Evolutionary conservation across 371 early-diverging fungal species (phyloP).

Genomic region (Mucor sp.): DNA sequence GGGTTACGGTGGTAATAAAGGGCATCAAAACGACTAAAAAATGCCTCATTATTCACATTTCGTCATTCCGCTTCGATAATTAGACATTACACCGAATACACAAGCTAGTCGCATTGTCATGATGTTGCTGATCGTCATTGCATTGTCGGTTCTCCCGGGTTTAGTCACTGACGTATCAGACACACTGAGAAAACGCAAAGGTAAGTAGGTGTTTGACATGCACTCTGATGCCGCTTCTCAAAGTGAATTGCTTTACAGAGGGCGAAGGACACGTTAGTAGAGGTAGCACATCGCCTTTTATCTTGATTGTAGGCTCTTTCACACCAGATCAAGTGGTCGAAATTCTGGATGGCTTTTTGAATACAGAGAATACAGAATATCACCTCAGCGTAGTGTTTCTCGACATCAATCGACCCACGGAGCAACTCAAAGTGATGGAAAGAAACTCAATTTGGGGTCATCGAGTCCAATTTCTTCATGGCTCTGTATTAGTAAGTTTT

Average conservation of each 20-base stretch:
- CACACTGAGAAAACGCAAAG: conserved; percentile 53
- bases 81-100: conserved; percentile 67
- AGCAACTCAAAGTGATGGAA: conserved; percentile 50
- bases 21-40: neutral
- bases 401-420: conserved; percentile 51
- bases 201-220: conserved; percentile 11
- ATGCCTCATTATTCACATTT: neutral
- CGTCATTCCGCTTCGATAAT: neutral
- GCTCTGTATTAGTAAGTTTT: conserved; percentile 44
- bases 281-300: conserved; percentile 51
- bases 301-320: conserved; percentile 68
- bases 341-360: conserved; percentile 62
- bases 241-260: conserved; percentile 10
- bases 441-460: conserved; percentile 47
- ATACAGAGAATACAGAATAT: conserved; percentile 47
- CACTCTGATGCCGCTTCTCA: too few species aligned
- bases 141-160: conserved; percentile 65
- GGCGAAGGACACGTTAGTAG: conserved; percentile 52
- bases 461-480: conserved; percentile 45
- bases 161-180: conserved; percentile 58
- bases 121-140: conserved; percentile 68
- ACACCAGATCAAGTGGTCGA: conserved; percentile 55
- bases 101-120: conserved; percentile 64
- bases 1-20: conserved; percentile 65
- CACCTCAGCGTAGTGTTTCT: conserved; percentile 60